Conservation (phyloP, 352 stramenopile species). For the Pythium plurisporium region DNA sequence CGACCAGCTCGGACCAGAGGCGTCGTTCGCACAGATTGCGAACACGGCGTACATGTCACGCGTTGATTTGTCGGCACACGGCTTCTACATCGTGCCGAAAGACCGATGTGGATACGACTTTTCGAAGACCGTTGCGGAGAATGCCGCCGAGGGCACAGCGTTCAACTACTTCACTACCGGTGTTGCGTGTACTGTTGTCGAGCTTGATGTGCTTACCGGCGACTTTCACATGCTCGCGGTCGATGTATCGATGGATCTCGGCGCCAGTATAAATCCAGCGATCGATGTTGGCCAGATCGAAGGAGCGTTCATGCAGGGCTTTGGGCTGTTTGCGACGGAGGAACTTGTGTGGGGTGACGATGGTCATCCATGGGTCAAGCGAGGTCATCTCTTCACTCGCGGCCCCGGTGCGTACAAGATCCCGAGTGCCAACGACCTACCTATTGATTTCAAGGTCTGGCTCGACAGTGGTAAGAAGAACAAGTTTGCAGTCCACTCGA, state of each 20-base stretch:
- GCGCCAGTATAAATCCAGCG: constrained; percentile 93
- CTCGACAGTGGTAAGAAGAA: constrained; percentile 93
- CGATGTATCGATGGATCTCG: constrained; percentile 91
- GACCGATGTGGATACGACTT: constrained; percentile 93
- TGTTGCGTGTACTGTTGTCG: constrained; percentile 89
- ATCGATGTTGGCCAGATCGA: constrained; percentile 99
- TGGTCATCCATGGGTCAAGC: constrained; percentile 92
- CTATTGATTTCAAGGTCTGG: constrained; percentile 92
- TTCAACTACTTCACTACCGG: constrained; percentile 98
- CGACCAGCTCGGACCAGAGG: constrained; percentile 63
- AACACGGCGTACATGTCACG: constrained; percentile 90
- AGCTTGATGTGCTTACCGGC: constrained; percentile 95
- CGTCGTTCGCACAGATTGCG: constrained; percentile 79
- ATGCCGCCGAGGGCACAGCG: constrained; percentile 84
- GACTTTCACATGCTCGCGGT: constrained; percentile 85
- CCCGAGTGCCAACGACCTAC: constrained; percentile 94
- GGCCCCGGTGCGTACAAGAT: constrained; percentile 97
- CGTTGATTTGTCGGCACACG: constrained; percentile 93
- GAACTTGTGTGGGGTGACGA: constrained; percentile 94
- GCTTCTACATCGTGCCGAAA: constrained; percentile 93
- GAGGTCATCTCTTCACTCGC: constrained; percentile 90
- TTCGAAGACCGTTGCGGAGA: constrained; percentile 80
- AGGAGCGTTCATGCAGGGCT: constrained; percentile 95
- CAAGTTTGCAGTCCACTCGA: constrained; percentile 93
- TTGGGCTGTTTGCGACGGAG: constrained; percentile 93